Conservation (phyloP, 1,139 yeast genomes). For the Torulaspora pretoriensis region DNA sequence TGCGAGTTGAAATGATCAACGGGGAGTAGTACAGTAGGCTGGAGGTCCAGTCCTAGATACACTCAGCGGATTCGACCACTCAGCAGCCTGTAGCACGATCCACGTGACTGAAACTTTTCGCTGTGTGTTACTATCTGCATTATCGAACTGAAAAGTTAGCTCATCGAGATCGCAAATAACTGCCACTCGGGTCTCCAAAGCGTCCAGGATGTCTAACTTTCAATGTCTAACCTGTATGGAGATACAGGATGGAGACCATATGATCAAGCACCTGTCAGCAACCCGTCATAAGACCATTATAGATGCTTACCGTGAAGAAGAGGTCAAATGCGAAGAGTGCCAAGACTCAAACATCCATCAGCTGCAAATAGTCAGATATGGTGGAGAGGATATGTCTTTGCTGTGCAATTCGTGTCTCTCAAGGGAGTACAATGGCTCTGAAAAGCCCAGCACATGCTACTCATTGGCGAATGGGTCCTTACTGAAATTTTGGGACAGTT, state of each 20-base stretch:
- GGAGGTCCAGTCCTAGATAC: too few relatives aligned
- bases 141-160: neutral
- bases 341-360: conserved; percentile 53
- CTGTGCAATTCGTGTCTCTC: conserved; percentile 47
- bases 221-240: conserved; percentile 36
- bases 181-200: neutral
- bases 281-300: conserved; percentile 52
- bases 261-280: conserved; percentile 46
- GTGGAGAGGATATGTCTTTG: conserved; percentile 52
- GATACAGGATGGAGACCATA: conserved; percentile 30
- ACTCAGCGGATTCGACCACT: too few relatives aligned
- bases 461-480: conserved; percentile 53
- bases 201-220: conserved; percentile 17
- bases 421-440: conserved; percentile 38
- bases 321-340: conserved; percentile 55
- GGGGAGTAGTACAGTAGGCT: too few relatives aligned
- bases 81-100: too few relatives aligned
- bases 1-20: too few relatives aligned
- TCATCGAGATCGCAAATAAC: neutral
- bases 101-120: conserved; percentile 4
- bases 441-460: conserved; percentile 49
- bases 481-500: conserved; percentile 46
- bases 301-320: conserved; percentile 39
- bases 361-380: conserved; percentile 49
- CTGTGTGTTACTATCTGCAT: neutral